These are phyloP conservation scores for Tritrichomonas musculus DNA, from an alignment of 208 protist species.

Conservation along the genomic window DNA sequence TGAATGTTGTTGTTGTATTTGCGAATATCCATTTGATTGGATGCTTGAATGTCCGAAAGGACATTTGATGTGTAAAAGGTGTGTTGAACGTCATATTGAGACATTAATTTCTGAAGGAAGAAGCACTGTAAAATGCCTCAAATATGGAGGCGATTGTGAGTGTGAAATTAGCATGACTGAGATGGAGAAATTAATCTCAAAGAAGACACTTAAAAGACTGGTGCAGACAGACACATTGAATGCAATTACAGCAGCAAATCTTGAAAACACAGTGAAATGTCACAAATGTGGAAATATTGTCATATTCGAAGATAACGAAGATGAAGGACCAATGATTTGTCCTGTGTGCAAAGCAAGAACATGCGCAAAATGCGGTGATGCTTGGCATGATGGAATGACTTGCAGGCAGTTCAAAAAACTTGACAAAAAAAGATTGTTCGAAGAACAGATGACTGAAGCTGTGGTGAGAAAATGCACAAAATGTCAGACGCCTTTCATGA, in stretches of 20 bases:
- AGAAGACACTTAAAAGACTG: background rate
- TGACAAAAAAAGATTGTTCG: background rate
- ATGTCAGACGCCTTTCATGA: background rate
- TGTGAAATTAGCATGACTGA: background rate
- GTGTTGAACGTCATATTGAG: background rate
- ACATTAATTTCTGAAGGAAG: conserved; percentile 6
- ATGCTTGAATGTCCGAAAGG: background rate
- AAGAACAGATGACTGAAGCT: conserved; percentile 9
- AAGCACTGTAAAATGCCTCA: background rate
- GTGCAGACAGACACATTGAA: background rate
- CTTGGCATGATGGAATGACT: background rate
- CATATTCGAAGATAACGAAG: background rate
- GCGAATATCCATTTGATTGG: background rate
- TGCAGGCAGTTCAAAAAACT: background rate
- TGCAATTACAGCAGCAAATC: background rate
- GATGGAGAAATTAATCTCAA: background rate
- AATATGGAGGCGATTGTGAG: background rate
- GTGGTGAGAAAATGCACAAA: background rate
- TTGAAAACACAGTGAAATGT: background rate
- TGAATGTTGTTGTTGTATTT: background rate
- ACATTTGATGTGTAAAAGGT: background rate
- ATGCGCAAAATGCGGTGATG: background rate
- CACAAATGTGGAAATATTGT: background rate
- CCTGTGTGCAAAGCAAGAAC: background rate
- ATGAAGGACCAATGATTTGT: conserved; percentile 10